phyloP scores from a whole-genome alignment of 2,329 filamentous ascomycete species.

The Ciborinia camelliae region DNA sequence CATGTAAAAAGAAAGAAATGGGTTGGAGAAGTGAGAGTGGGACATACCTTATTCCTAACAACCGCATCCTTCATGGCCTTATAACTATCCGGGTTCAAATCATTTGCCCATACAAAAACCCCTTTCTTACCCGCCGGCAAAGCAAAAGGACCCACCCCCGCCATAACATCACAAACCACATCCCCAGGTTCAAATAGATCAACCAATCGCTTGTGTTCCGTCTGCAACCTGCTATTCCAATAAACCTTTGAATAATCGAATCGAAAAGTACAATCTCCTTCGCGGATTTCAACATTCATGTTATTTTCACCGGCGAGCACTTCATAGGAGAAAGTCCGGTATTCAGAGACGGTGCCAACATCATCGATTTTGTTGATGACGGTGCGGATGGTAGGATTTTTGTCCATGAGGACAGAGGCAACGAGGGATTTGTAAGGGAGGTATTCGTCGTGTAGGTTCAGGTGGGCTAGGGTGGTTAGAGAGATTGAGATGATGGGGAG shows the following conservation, averaged over 20 bases:
- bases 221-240: slow-evolving; percentile 92
- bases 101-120: slow-evolving; percentile 94
- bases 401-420: slow-evolving; percentile 81
- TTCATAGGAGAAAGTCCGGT: slow-evolving; percentile 90
- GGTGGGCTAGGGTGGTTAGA: slow-evolving; percentile 57
- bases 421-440: slow-evolving; percentile 83
- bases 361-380: slow-evolving; percentile 96
- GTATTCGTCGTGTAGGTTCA: slow-evolving; percentile 83
- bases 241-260: slow-evolving; percentile 98
- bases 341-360: slow-evolving; percentile 81
- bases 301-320: slow-evolving; percentile 79
- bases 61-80: slow-evolving; percentile 68
- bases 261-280: slow-evolving; percentile 79
- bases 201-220: slow-evolving; percentile 80
- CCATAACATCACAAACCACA: slow-evolving; percentile 95
- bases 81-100: slow-evolving; percentile 89
- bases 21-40: background rate
- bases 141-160: slow-evolving; percentile 92
- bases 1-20: slow-evolving; percentile 5
- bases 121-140: slow-evolving; percentile 84
- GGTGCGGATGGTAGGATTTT: slow-evolving; percentile 76
- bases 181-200: slow-evolving; percentile 76
- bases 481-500: background rate
- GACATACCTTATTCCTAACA: slow-evolving; percentile 69
- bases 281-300: slow-evolving; percentile 76